Evolutionary conservation across 2,329 filamentous ascomycete genomes (phyloP), one percentile per base, ranked within the genome.

Genomic region (Fusarium coffeatum): DNA sequence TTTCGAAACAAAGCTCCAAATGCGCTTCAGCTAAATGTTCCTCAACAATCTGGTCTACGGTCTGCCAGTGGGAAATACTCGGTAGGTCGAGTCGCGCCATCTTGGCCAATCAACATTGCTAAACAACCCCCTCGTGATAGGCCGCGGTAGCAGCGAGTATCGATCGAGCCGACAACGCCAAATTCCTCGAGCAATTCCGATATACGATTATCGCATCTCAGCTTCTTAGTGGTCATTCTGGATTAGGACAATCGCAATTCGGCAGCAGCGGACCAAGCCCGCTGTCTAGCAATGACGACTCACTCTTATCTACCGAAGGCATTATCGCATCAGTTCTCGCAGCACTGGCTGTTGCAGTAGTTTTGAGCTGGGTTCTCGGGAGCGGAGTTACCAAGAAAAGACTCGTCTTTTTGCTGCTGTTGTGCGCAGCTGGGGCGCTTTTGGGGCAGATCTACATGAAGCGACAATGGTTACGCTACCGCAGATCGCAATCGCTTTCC

Each of bases 121-220:
- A 45, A 72, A 49, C 22, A 51, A 57, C n/a, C 28, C 20, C 12
- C 16, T 22, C 37, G 30, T 71, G 40, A 65, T 76, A 93, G 90
- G 87, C 86, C 74, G 91, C 88, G 12, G 86, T 94, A 61, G 92
- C 91, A 70, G 90, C 90, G 42, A 87, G 88, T 66, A 86, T 97
- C 68, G 90, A 92, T 58, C 87, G 90, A 70, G 89, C 88, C 72
- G 94, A 97, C 74, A 97, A 94, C 77, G 87, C 91, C 72, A 90
- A 90, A 71, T 97, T 98, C 76, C 86, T 97, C 63, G 94, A 98
- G 80, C 92, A 94, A 77, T 98, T 98, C 76, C 92, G 94, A 69
- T 98, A 98, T 81, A 92, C 93, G 23, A 93, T 98, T 70, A 92
- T 98, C 76, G 94, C 94, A 53, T 98, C 94, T 23, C 94, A 97